Conservation (phyloP, 768 basidiomycete species). For the Sporobolomyces pararoseus region DNA sequence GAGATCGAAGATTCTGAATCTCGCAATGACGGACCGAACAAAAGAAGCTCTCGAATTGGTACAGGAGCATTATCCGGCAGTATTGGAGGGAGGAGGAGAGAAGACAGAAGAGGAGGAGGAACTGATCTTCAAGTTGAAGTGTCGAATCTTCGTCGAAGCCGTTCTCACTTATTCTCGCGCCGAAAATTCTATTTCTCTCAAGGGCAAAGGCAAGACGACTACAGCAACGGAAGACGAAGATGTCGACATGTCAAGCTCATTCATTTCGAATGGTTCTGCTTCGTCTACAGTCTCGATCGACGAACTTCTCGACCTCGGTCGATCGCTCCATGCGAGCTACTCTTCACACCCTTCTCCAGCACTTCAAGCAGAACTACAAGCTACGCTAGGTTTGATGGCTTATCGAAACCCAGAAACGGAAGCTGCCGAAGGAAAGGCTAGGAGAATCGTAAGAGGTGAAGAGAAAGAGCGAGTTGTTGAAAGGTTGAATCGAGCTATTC, state of each 20-base stretch:
- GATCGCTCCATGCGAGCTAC: constrained; percentile 65
- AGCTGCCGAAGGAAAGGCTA: constrained; percentile 55
- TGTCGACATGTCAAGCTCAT: constrained; percentile 33
- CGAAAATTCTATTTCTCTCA: neutral
- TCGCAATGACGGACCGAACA: constrained; percentile 66
- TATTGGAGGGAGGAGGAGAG: constrained; percentile 55
- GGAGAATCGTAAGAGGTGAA: constrained; percentile 58
- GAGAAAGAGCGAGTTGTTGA: constrained; percentile 58
- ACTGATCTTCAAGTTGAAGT: constrained; percentile 74
- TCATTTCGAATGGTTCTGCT: neutral
- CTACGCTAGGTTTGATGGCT: constrained; percentile 74
- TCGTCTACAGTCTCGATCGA: constrained; percentile 54
- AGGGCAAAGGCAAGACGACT: constrained; percentile 18
- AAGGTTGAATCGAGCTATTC: constrained; percentile 74
- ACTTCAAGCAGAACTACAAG: constrained; percentile 64
- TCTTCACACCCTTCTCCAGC: constrained; percentile 61
- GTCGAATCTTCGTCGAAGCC: constrained; percentile 80
- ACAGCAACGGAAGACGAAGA: constrained; percentile 29
- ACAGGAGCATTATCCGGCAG: constrained; percentile 59
- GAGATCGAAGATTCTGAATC: constrained; percentile 67
- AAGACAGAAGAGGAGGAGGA: constrained; percentile 67
- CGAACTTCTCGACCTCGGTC: constrained; percentile 69
- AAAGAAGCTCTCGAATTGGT: constrained; percentile 64
- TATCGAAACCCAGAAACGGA: constrained; percentile 65
- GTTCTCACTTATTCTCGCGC: constrained; percentile 59